Base-by-base conservation (phyloP, 768 basidiomycete genomes). In the Tulasnella sp. region DNA sequence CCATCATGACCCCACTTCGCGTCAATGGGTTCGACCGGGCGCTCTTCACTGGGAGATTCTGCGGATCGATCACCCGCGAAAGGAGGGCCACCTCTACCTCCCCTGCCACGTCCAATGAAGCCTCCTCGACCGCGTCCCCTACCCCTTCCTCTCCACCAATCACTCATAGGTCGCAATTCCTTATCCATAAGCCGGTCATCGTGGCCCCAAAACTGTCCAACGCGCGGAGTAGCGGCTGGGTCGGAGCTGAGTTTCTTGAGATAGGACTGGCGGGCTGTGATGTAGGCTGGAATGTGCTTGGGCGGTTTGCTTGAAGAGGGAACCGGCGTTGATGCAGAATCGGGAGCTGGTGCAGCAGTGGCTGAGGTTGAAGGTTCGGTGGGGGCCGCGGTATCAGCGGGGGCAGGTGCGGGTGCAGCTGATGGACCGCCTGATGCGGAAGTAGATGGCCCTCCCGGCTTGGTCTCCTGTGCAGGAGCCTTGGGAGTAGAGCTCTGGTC, bases 121-220 rank as follows among this genome's bases (percentile, higher is more conserved):
- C 79, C 73, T 18, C 79, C 79, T 42, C 79, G 79, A 20, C 69
- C 90, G 28, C 93, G 89, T 64, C 91, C 91, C 84, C 93, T 90
- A 92, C 93, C 92, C 81, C 90, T 89, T 60, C 92, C 93, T 80
- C 94, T 89, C 95, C 95, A 96, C 95, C 94, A 96, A 0, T 91
- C 91, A 86, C 94, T 95, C 72, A 96, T 86, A 84, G 92, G 93
- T 60, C 95, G 90, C 60, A 95, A 86, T 81, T 94, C 92, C 85
- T 94, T 94, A 86, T 94, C 93, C 84, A 95, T 87, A 78, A 96
- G 87, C 73, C 96, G 92, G 85, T 97, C 96, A 85, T 98, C 96
- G 84, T 98, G 96, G 6, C 94, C 92, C 96, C 95, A 98, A 84
- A 98, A 98, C 82, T 93, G 93, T 78, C 96, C 96, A 34, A 97